Conservation (phyloP, 805 yeast species). For the Metschnikowia peoriensis region DNA sequence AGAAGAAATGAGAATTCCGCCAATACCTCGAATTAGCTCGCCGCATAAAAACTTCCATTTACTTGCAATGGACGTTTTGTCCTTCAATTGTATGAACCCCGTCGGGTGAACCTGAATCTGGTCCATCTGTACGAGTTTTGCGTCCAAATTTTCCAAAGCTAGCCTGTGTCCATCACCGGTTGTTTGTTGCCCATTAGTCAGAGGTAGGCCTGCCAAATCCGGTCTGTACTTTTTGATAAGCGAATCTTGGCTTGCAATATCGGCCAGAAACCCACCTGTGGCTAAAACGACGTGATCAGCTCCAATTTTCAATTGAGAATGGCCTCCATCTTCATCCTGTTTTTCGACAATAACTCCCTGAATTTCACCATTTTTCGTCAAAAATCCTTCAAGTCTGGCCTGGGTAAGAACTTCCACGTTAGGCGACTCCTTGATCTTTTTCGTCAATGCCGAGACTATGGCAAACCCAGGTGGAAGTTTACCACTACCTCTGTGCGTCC, state of each 20-base stretch:
- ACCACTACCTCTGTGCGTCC: constrained; percentile 41
- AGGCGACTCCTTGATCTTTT: constrained; percentile 33
- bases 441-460: constrained; percentile 46
- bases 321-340: constrained; percentile 15
- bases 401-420: constrained; percentile 17
- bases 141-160: constrained; percentile 44
- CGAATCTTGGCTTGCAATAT: constrained; percentile 31
- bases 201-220: constrained; percentile 45
- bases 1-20: constrained; percentile 52
- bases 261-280: constrained; percentile 59
- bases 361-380: constrained; percentile 31
- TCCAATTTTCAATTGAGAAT: background rate
- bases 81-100: constrained; percentile 45
- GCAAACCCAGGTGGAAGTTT: constrained; percentile 61
- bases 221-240: constrained; percentile 45
- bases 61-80: constrained; percentile 36
- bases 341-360: constrained; percentile 38
- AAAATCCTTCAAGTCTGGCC: constrained; percentile 19
- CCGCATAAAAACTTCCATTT: constrained; percentile 59
- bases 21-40: constrained; percentile 58
- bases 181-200: constrained; percentile 56
- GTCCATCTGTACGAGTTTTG: constrained; percentile 54
- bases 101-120: constrained; percentile 64
- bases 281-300: constrained; percentile 44
- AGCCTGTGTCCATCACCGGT: constrained; percentile 58